These are phyloP conservation scores for Fagus sylvatica DNA, from an alignment of 306 rosid genomes.

Conservation along the genomic window DNA sequence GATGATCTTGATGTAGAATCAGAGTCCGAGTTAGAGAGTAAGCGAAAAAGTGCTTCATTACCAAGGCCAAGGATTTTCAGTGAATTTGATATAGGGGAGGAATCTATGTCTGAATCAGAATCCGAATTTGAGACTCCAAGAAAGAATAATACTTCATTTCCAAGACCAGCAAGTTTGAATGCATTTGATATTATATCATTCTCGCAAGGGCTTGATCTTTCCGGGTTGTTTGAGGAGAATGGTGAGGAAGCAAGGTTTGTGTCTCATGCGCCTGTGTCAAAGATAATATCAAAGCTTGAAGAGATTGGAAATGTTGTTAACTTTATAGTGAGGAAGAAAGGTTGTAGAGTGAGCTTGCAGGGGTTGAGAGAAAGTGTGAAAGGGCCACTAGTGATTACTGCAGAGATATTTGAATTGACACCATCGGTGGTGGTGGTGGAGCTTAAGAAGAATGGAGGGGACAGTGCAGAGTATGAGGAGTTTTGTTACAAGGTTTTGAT, in stretches of 20 bases:
- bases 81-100: slow-evolving; percentile 83
- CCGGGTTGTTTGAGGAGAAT: slow-evolving; percentile 87
- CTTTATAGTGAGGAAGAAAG: slow-evolving; percentile 84
- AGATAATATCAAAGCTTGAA: slow-evolving; percentile 77
- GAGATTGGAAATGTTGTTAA: slow-evolving; percentile 78
- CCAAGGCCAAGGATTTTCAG: slow-evolving; percentile 74
- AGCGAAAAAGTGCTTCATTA: slow-evolving; percentile 18
- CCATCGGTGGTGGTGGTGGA: slow-evolving; percentile 81
- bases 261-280: slow-evolving; percentile 64
- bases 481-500: slow-evolving; percentile 63
- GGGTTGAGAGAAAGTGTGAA: slow-evolving; percentile 74
- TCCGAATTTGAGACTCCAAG: slow-evolving; percentile 34
- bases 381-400: slow-evolving; percentile 90
- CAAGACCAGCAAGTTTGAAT: slow-evolving; percentile 81
- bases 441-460: slow-evolving; percentile 90
- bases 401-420: slow-evolving; percentile 82
- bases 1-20: slow-evolving; percentile 25
- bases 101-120: slow-evolving; percentile 42
- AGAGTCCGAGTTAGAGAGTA: slow-evolving; percentile 31
- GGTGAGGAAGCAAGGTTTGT: slow-evolving; percentile 75
- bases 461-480: slow-evolving; percentile 67
- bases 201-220: slow-evolving; percentile 74
- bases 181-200: slow-evolving; percentile 89
- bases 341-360: slow-evolving; percentile 82
- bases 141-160: slow-evolving; percentile 26